Percentiles rank a stretch among this genome's conserved stretches.
phyloP scores from a whole-genome alignment of 495 filamentous ascomycete species.

The Aspergillus incahuasiensis region DNA sequence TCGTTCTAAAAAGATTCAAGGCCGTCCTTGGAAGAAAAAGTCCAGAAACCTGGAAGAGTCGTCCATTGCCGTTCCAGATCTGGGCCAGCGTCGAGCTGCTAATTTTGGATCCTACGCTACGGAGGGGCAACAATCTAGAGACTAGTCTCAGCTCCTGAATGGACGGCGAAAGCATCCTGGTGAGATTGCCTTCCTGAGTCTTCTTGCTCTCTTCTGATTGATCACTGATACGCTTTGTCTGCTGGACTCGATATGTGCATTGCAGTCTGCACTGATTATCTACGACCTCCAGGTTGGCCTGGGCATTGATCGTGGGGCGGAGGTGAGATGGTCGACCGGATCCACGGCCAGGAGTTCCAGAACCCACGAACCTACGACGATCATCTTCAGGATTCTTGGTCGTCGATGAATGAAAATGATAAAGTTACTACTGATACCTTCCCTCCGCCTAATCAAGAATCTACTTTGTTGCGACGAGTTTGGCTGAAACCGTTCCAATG shows the following conservation, averaged over 20 bases:
- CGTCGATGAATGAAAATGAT: too few relatives aligned
- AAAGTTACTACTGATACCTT: too few relatives aligned
- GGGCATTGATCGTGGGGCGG: neutral
- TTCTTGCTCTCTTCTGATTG: neutral
- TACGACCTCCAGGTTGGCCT: neutral
- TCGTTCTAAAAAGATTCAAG: neutral
- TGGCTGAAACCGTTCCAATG: neutral
- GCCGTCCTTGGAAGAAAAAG: neutral
- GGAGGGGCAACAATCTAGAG: neutral
- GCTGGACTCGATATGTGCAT: neutral
- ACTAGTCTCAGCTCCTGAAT: neutral
- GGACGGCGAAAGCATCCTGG: neutral
- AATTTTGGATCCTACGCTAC: slow-evolving; percentile 7
- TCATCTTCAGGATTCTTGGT: neutral
- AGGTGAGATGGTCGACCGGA: neutral
- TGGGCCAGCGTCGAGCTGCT: slow-evolving; percentile 7
- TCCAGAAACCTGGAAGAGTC: neutral
- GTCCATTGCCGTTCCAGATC: neutral
- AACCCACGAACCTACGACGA: neutral
- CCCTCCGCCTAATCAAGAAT: too few relatives aligned
- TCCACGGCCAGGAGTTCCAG: neutral
- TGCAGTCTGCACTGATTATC: neutral
- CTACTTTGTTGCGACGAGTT: neutral
- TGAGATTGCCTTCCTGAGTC: neutral
- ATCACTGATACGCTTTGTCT: neutral